Conservation (phyloP, 257 asterid species). For the Galeopsis tetrahit region DNA sequence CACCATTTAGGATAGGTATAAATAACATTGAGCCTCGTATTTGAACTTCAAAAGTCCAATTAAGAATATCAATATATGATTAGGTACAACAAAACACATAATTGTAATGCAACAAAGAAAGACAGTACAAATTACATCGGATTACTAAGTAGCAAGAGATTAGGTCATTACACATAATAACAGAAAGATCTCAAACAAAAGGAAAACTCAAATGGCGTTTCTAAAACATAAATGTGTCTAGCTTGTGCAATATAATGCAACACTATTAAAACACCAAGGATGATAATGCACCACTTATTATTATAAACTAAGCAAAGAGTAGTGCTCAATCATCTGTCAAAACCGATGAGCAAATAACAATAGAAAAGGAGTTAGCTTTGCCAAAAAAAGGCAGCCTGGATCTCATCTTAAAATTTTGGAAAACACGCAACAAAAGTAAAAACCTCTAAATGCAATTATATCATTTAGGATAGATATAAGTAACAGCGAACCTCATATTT, state of each 20-base stretch:
- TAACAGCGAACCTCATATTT: not conserved
- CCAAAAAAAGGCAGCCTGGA: not conserved
- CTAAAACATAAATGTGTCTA: not conserved
- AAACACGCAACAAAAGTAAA: not conserved
- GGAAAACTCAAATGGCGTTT: not conserved
- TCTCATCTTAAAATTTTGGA: not conserved
- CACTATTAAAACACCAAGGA: not conserved
- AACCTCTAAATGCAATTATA: not conserved
- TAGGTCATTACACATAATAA: not conserved
- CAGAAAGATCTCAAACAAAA: constrained; percentile 3
- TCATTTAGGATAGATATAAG: not conserved
- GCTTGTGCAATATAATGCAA: not conserved
- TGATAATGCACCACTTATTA: constrained; percentile 9
- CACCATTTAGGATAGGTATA: not conserved
- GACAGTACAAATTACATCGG: not conserved
- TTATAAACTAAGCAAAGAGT: not conserved
- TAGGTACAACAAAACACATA: not conserved
- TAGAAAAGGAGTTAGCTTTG: not conserved
- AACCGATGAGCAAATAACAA: constrained; percentile 6
- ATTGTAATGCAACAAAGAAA: not conserved
- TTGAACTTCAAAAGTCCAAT: constrained; percentile 1
- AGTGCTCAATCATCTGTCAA: constrained; percentile 3
- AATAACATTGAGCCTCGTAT: not conserved
- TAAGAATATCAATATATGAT: not conserved
- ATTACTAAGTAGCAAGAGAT: not conserved